Evolutionary conservation across 805 yeast genomes (phyloP).

Genomic region (Wickerhamomyces bovis): DNA sequence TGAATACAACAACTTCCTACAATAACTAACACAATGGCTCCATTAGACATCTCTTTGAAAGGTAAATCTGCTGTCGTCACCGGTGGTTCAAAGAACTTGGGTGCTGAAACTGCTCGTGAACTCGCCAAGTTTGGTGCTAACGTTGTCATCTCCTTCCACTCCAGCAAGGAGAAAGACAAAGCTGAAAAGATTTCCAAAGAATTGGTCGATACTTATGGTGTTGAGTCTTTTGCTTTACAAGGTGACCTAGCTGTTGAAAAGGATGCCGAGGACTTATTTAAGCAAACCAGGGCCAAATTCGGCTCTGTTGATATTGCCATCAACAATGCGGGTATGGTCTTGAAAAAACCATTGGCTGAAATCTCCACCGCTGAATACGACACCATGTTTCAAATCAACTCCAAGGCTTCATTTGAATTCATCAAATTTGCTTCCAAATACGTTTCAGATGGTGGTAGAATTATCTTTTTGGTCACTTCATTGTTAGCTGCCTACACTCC

Average conservation of each 20-base stretch:
- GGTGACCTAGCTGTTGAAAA: conserved; percentile 28
- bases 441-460: conserved; percentile 46
- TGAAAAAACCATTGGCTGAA: conserved; percentile 54
- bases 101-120: conserved; percentile 45
- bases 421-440: conserved; percentile 48
- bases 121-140: conserved; percentile 51
- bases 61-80: conserved; percentile 52
- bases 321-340: conserved; percentile 61
- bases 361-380: conserved; percentile 51
- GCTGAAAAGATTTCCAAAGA: conserved; percentile 34
- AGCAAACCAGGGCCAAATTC: conserved; percentile 35
- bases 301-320: conserved; percentile 58
- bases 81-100: conserved; percentile 60
- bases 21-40: conserved; percentile 11
- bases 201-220: conserved; percentile 29
- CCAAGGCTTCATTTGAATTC: conserved; percentile 57
- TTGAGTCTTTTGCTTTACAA: conserved; percentile 28
- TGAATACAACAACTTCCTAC: background rate
- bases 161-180: conserved; percentile 30
- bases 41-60: conserved; percentile 22
- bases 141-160: conserved; percentile 50
- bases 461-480: conserved; percentile 55
- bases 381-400: conserved; percentile 45
- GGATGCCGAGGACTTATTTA: conserved; percentile 40
- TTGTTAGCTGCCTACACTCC: conserved; percentile 60